Percentiles rank a stretch among this genome's conserved stretches.
Conservation (phyloP, 2,329 filamentous ascomycete species). For the Gnomoniopsis sp. region DNA sequence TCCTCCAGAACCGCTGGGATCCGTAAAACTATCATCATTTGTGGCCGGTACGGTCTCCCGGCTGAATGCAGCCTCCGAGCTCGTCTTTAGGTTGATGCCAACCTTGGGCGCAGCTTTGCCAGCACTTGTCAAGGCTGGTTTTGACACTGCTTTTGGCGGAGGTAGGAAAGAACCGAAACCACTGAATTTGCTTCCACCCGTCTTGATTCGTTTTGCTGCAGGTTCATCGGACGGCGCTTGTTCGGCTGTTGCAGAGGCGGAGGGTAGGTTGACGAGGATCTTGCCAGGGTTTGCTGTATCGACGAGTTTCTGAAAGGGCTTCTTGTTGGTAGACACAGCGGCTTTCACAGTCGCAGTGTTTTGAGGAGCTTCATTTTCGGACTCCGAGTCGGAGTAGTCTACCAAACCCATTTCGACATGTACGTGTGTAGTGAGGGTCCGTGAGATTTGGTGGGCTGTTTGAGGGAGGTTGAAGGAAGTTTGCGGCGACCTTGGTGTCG, state of each 20-base stretch:
- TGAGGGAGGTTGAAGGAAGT: not conserved
- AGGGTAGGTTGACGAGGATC: conserved; percentile 76
- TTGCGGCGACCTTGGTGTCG: not conserved
- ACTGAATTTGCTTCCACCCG: conserved; percentile 62
- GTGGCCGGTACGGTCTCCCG: conserved; percentile 39
- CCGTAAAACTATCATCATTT: conserved; percentile 22
- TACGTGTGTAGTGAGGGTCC: not conserved
- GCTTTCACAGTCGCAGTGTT: conserved; percentile 9
- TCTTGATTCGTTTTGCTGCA: conserved; percentile 68
- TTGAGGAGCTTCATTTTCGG: conserved; percentile 47
- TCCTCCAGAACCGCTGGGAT: conserved; percentile 7
- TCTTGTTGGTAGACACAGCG: conserved; percentile 29
- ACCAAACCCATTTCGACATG: conserved; percentile 69
- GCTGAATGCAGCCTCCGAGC: conserved; percentile 76
- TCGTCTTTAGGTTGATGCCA: conserved; percentile 76
- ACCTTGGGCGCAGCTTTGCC: conserved; percentile 38
- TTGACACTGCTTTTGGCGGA: conserved; percentile 62
- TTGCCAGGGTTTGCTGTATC: conserved; percentile 78
- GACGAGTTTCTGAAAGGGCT: conserved; percentile 75
- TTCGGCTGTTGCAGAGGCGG: conserved; percentile 37
- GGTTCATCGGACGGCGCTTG: conserved; percentile 46
- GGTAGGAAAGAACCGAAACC: conserved; percentile 87
- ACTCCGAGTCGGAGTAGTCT: conserved; percentile 79
- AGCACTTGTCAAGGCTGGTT: conserved; percentile 23
- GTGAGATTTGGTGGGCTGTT: not conserved